phyloP scores from a whole-genome alignment of 768 basidiomycete genomes.

The Mycena chlorophos region DNA sequence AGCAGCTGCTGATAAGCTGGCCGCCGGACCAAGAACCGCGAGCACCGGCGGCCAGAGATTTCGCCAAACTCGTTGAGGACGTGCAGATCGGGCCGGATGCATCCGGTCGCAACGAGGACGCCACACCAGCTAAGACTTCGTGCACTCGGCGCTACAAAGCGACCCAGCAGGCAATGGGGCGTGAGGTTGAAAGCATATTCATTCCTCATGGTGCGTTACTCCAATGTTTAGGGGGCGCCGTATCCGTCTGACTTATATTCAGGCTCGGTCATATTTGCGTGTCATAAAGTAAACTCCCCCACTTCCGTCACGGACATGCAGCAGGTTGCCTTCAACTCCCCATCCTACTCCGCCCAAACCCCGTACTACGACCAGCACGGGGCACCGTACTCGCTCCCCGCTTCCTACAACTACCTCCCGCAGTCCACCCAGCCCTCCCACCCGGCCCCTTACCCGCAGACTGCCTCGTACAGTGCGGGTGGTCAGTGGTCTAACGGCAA shows the following conservation, averaged over 20 bases:
- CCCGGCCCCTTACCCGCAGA: slow-evolving; percentile 37
- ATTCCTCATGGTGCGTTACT: slow-evolving; percentile 78
- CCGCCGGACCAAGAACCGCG: slow-evolving; percentile 60
- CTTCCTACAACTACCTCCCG: slow-evolving; percentile 35
- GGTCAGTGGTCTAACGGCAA: slow-evolving; percentile 31
- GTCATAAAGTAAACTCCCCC: slow-evolving; percentile 61
- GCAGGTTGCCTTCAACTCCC: slow-evolving; percentile 43
- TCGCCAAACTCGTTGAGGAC: slow-evolving; percentile 63
- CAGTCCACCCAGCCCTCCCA: slow-evolving; percentile 30
- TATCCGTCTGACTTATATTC: slow-evolving; percentile 34
- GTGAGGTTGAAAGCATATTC: slow-evolving; percentile 82
- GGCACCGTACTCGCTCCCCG: slow-evolving; percentile 40
- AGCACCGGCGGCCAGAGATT: slow-evolving; percentile 45
- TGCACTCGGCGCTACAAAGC: slow-evolving; percentile 85
- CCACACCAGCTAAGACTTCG: slow-evolving; percentile 74
- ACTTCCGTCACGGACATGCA: slow-evolving; percentile 44
- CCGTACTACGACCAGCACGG: slow-evolving; percentile 43
- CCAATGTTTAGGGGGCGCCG: slow-evolving; percentile 17
- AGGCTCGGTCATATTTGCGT: slow-evolving; percentile 74
- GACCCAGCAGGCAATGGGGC: slow-evolving; percentile 55
- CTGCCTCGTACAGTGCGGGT: slow-evolving; percentile 29
- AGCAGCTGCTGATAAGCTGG: slow-evolving; percentile 70
- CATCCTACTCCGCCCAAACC: slow-evolving; percentile 37
- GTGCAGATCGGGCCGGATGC: slow-evolving; percentile 59
- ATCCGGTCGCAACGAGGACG: slow-evolving; percentile 58